phyloP scores from a whole-genome alignment of 495 filamentous ascomycete genomes.

The Podospora didyma region DNA sequence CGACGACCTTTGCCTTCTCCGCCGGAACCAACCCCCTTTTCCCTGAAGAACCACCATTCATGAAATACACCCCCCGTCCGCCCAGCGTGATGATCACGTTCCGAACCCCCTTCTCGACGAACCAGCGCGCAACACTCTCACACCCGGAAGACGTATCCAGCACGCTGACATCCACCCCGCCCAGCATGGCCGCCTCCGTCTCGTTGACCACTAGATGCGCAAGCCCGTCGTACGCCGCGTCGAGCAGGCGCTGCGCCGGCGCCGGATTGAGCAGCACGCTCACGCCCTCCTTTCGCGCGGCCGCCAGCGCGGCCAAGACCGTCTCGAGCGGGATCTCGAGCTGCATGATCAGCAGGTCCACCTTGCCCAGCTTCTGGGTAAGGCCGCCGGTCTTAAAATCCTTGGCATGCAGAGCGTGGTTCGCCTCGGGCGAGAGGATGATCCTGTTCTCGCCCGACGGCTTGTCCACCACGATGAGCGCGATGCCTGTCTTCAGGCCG shows the following conservation, averaged over 20 bases:
- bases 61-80: constrained; percentile 64
- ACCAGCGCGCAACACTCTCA: constrained; percentile 47
- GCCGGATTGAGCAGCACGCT: constrained; percentile 80
- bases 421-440: constrained; percentile 75
- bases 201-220: constrained; percentile 86
- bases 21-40: constrained; percentile 47
- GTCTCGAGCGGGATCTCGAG: constrained; percentile 77
- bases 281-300: constrained; percentile 46
- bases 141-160: constrained; percentile 44
- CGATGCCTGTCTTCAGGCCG: constrained; percentile 67
- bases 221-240: constrained; percentile 62
- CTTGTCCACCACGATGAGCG: constrained; percentile 77
- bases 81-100: constrained; percentile 84
- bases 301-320: constrained; percentile 59
- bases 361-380: constrained; percentile 27
- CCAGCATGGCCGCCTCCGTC: constrained; percentile 76
- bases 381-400: constrained; percentile 6
- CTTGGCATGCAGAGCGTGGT: constrained; percentile 43
- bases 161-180: constrained; percentile 43
- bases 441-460: constrained; percentile 84
- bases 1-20: constrained; percentile 67
- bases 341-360: constrained; percentile 78
- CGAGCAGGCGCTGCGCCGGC: constrained; percentile 67
- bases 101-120: constrained; percentile 63
- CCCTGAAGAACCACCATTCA: constrained; percentile 23